These are phyloP conservation scores for Apophysomyces elegans DNA, from an alignment of 371 early-diverging fungal species.

Conservation along the genomic window DNA sequence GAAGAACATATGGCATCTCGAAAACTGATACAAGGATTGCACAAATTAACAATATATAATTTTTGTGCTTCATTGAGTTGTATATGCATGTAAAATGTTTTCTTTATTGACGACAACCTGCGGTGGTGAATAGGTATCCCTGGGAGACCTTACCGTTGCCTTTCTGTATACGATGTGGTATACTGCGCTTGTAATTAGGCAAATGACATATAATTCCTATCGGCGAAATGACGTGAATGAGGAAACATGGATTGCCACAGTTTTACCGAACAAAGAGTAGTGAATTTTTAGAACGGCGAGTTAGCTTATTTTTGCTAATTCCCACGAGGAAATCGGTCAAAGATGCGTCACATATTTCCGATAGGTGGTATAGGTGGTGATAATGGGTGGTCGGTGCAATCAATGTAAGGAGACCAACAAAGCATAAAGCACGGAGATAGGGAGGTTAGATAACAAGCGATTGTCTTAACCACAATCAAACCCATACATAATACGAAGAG, in stretches of 20 bases:
- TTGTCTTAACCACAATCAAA: background rate
- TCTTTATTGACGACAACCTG: too few species aligned
- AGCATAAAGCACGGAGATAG: slow-evolving; percentile 7
- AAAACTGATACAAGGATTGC: too few species aligned
- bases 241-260: background rate
- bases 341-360: background rate
- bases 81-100: too few species aligned
- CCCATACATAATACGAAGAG: background rate
- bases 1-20: too few species aligned
- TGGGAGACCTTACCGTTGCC: too few species aligned
- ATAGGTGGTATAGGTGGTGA: background rate
- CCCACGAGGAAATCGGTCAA: slow-evolving; percentile 4
- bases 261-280: slow-evolving; percentile 1
- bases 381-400: background rate
- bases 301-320: background rate
- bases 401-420: slow-evolving; percentile 7
- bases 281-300: background rate
- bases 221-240: too few species aligned
- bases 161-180: too few species aligned
- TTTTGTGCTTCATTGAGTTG: too few species aligned
- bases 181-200: too few species aligned
- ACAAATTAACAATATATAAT: too few species aligned
- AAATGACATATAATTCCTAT: too few species aligned
- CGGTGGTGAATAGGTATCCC: too few species aligned
- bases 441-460: background rate